A percentile compares a stretch with the other conserved stretches of the same genome.
Evolutionary conservation across 1,284 basidiomycete species (phyloP).

Genomic region (Amanita bisporigera): DNA sequence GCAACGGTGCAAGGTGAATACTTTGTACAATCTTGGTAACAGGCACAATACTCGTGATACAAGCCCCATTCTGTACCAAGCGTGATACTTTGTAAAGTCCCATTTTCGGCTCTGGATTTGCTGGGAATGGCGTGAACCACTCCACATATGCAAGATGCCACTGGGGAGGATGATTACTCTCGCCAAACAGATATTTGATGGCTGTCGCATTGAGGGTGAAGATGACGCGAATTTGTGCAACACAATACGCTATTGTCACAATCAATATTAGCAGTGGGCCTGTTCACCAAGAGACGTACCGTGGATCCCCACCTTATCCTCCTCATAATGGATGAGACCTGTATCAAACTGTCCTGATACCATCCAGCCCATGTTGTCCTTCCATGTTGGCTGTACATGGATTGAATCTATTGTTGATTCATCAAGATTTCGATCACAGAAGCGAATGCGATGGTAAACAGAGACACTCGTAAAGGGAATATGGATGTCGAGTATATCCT

Average conservation of each 20-base stretch:
- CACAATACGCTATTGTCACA: conserved; percentile 22
- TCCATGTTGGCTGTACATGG: neutral
- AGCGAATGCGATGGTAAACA: conserved; percentile 36
- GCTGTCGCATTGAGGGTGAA: conserved; percentile 31
- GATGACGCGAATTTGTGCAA: conserved; percentile 33
- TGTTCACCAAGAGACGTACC: neutral
- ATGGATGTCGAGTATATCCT: conserved; percentile 14
- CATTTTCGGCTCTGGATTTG: conserved; percentile 13
- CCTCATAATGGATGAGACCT: neutral
- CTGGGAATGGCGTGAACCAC: conserved; percentile 37
- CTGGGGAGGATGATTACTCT: conserved; percentile 6
- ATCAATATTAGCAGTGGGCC: neutral
- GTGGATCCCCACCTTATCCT: neutral
- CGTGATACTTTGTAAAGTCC: conserved; percentile 32
- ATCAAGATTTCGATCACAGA: neutral
- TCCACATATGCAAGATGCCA: conserved; percentile 25
- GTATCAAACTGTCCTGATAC: neutral
- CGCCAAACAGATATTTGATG: conserved; percentile 19
- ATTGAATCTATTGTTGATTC: neutral
- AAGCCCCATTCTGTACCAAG: conserved; percentile 14
- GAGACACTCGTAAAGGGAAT: conserved; percentile 27
- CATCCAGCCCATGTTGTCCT: neutral
- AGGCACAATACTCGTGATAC: conserved; percentile 31
- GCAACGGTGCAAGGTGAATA: conserved; percentile 40
- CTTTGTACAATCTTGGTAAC: conserved; percentile 26